Evolutionary conservation across 163 green algal species (phyloP).

Genomic region (Scenedesmus sp.): DNA sequence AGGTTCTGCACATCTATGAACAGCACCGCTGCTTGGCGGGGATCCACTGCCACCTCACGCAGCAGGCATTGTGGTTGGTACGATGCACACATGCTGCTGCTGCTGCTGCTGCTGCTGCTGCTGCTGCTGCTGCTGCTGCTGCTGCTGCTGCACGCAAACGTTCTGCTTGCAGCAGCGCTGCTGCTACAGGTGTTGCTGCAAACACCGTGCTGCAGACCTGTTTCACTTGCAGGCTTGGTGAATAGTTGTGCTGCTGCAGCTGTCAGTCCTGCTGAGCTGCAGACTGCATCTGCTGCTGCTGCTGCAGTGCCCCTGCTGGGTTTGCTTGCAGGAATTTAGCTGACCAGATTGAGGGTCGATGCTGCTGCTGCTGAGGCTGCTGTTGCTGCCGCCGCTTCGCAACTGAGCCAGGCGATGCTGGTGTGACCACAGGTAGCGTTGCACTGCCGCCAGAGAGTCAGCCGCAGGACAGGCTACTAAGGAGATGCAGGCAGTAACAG

Average conservation of each 20-base stretch:
- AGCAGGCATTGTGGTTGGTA: conserved; percentile 55
- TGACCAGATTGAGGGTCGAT: background rate
- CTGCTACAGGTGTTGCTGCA: background rate
- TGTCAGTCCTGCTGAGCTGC: background rate
- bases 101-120: conserved; percentile 55
- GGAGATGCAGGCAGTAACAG: too few species aligned
- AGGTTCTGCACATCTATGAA: conserved; percentile 84
- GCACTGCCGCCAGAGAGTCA: too few species aligned
- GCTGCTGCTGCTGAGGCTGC: background rate
- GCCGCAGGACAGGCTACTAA: too few species aligned
- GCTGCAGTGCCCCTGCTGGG: background rate
- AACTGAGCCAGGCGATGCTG: background rate
- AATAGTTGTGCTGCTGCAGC: background rate
- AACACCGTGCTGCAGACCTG: background rate
- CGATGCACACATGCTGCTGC: conserved; percentile 21
- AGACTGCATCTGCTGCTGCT: background rate
- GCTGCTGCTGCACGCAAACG: too few species aligned
- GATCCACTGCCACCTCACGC: conserved; percentile 57
- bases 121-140: too few species aligned
- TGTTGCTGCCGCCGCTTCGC: too few species aligned
- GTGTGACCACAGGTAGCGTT: too few species aligned
- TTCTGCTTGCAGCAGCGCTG: background rate
- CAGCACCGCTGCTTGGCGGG: conserved; percentile 52
- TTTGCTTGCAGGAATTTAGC: background rate
- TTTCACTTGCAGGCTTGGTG: background rate